phyloP scores from a whole-genome alignment of 768 basidiomycete genomes.

The Phanerochaete sordida region DNA sequence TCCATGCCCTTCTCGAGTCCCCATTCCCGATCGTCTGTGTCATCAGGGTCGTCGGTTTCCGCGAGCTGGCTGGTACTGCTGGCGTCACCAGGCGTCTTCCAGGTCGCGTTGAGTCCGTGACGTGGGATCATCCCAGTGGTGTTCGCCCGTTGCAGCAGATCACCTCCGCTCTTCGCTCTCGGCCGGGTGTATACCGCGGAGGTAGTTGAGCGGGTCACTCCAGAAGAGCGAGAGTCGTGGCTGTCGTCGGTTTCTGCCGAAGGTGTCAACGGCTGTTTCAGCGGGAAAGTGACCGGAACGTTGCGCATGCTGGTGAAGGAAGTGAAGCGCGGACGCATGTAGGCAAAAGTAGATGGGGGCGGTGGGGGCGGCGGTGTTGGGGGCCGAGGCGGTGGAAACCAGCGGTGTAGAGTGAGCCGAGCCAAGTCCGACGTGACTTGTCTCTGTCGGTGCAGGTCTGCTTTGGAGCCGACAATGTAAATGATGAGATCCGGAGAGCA shows the following conservation, averaged over 20 bases:
- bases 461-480: conserved; percentile 94
- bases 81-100: conserved; percentile 48
- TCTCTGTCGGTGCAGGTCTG: conserved; percentile 68
- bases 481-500: conserved; percentile 86
- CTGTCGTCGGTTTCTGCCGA: conserved; percentile 60
- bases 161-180: conserved; percentile 39
- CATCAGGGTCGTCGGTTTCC: conserved; percentile 48
- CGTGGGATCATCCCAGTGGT: conserved; percentile 17
- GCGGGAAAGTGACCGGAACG: conserved; percentile 44
- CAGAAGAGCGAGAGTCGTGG: conserved; percentile 48
- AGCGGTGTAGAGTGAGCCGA: conserved; percentile 77
- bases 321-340: conserved; percentile 76
- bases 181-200: conserved; percentile 35
- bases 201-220: conserved; percentile 31
- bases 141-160: conserved; percentile 22
- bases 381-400: conserved; percentile 81
- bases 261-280: conserved; percentile 49
- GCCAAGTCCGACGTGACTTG: conserved; percentile 81
- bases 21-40: conserved; percentile 60
- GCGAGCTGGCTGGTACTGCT: conserved; percentile 67
- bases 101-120: conserved; percentile 22
- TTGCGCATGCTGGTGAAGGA: conserved; percentile 68
- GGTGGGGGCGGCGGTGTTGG: conserved; percentile 65
- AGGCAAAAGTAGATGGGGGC: conserved; percentile 62
- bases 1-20: conserved; percentile 81